These are phyloP conservation scores for Oldenlandia corymbosa DNA, from an alignment of 257 asterid species.

Conservation along the genomic window DNA sequence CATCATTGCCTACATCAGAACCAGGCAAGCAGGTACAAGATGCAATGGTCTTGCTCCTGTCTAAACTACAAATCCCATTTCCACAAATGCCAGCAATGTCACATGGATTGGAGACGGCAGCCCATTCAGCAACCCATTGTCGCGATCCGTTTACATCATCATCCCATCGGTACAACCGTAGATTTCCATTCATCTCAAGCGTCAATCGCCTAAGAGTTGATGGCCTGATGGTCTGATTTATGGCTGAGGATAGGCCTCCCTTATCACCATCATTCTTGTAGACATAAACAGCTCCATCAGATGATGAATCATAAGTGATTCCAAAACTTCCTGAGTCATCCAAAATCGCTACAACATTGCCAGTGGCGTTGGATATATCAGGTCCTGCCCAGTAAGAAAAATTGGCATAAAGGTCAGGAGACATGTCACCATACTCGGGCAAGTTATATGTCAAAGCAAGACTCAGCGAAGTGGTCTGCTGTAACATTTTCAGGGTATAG, in stretches of 20 bases:
- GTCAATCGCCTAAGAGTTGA: conserved; percentile 43
- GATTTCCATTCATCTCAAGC: conserved; percentile 70
- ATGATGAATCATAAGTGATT: conserved; percentile 58
- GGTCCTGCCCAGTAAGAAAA: conserved; percentile 81
- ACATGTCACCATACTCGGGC: conserved; percentile 29
- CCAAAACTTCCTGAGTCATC: conserved; percentile 77
- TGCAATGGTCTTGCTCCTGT: conserved; percentile 61
- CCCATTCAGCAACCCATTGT: conserved; percentile 93
- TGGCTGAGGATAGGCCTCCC: conserved; percentile 39
- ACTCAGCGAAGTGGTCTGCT: conserved; percentile 62
- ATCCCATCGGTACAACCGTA: conserved; percentile 78
- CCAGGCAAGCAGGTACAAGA: conserved; percentile 67
- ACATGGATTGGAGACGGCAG: conserved; percentile 81
- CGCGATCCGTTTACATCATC: conserved; percentile 66
- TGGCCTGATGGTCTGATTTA: conserved; percentile 40
- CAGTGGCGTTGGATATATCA: conserved; percentile 74
- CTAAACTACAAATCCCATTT: conserved; percentile 64
- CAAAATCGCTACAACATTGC: conserved; percentile 61
- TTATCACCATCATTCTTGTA: conserved; percentile 65
- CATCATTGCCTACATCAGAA: conserved; percentile 20
- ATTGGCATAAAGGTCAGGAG: conserved; percentile 40
- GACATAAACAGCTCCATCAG: conserved; percentile 71
- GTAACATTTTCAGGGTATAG: conserved; percentile 75
- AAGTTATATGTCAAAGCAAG: conserved; percentile 66
- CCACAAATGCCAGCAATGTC: conserved; percentile 81